Evolutionary conservation across 495 filamentous ascomycete genomes (phyloP), one percentile per base, ranked within the genome.

Genomic region (Trichoderma gamsii): DNA sequence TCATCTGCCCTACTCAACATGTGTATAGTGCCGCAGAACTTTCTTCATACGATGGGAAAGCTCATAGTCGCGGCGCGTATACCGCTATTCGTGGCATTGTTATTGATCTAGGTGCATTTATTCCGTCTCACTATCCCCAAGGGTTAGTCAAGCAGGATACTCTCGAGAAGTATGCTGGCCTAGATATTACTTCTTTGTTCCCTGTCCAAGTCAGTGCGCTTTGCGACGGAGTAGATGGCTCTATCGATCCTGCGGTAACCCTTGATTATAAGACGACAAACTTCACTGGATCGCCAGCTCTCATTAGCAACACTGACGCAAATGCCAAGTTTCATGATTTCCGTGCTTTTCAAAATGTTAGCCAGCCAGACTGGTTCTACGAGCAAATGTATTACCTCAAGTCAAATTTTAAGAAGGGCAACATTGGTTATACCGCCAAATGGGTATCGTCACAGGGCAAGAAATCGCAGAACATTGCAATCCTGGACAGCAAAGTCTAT

Each of bases 141-240:
- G 82, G 79, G 68, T 85, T 99, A 59, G 8, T 38, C 4, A 85
- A 87, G 1, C 72, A 85, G 41, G 85, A 88, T 67, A 75, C 83
- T 6, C 76, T 97, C 63, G 80, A 88, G 68, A 87, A 88, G 68
- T 99, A 98, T 73, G 92, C 89, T 64, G 95, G 95, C 52, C 73
- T 86, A 21, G 95, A 98, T 72, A 92, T 93, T 63, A 93, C 92
- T 21, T 81, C 84, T 56, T 82, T 99, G 16, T 99, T 99, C 79
- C 95, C 95, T 0, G 83, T 99, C 15, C 95, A 99, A 75, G 95
- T 98, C 18, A 96, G 91, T 4, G 92, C 94, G 44, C 81, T 98
- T 46, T 99, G 95, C 77, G 85, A 89, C 61, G 95, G 95, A 44
- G 84, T 83, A 38, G 77, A 85, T 66, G 91, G 90, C 27, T 25